Evolutionary conservation across 2,329 filamentous ascomycete species (phyloP), one percentile per base, ranked within the genome.

Genomic region (Pseudogymnoascus sp.): DNA sequence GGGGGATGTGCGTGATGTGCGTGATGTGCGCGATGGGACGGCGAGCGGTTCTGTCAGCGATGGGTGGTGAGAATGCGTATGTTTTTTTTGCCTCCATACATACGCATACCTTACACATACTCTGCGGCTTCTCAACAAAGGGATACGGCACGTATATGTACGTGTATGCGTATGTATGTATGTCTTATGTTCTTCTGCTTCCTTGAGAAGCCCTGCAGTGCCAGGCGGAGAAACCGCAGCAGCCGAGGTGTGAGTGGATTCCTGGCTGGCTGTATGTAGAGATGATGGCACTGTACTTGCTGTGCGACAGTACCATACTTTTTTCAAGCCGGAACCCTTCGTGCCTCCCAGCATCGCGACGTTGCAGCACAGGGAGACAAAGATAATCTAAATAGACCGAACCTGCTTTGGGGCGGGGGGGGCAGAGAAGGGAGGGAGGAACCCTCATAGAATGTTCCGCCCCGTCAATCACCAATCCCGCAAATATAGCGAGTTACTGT

Each of bases 241-340:
- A 50, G 44, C 44, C 44, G 44, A 50, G 44, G 44, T 50, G 44
- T 50, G 44, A n/a, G 44, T 50, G 44, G 44, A 50, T 50, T 29
- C 21, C 6, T 9, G 23, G 23, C 2, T 21, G 9, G 19, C 1
- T 13, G 42, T 23, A 46, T 42, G 42, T 46, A 46, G 21, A 26
- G 42, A 17, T 40, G n/a, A 40, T 17, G 37, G 13, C 42, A 46
- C 21, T 26, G 19, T 46, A 26, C 21, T 46, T 26, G 7, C 42
- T 46, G 42, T 46, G 21, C 19, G 4, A 21, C 21, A 11, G 42
- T 46, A 46, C 42, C 42, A 26, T 26, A 46, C 21, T 26, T 46
- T 46, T 26, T n/a, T 11, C 21, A 46, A 23, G 42, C 42, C 42
- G 42, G 42, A 46, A 26, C 42, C 42, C 42, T 46, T 46, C 42